Evolutionary conservation across 441 rosid genomes (phyloP), one percentile per base, ranked within the genome.

Genomic region (Pelargonium fulgidum): DNA sequence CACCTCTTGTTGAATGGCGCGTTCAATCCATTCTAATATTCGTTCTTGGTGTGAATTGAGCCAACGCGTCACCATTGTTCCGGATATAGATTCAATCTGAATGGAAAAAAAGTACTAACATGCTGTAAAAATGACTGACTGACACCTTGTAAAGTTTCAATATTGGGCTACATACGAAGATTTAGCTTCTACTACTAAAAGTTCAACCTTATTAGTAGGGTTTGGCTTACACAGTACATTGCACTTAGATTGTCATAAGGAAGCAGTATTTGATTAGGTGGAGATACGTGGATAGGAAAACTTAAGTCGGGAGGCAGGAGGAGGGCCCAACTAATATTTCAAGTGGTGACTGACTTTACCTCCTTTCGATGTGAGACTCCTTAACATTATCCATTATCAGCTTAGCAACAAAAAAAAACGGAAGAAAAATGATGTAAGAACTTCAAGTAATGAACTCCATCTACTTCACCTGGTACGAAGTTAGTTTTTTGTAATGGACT

Each of bases 401-500:
- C 64, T 20, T 22, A 20, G 64, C 64, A 59, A 24, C 64, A 59
- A 22, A 59, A 59, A 22, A 29, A 29, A 67, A 19, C 42, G 14
- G 58, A 45, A 41, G 52, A 20, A n/a, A 52, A 20, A 44, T 54
- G 24, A 74, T n/a, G 6, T 59, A 41, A 50, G 62, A 62, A 41
- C n/a, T 54, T 52, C 16, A 54, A 47, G 48, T 52, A 54, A 63
- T 62, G 45, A 41, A 17, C 48, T 65, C 65, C 13, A 70, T 75
- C 65, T 66, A 66, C 69, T 82, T 74, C 70, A 95, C 99, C 95
- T 92, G 92, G 77, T 89, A 95, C 42, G 89, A 85, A 73, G 74
- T 77, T 76, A 95, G 71, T 81, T 89, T 92, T 84, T 85, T 77
- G 80, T 82, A 83, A 79, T 83, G 80, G 76, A 82, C 78, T 68